A percentile compares a stretch with the other conserved stretches of the same genome.
Evolutionary conservation across 306 rosid species (phyloP).

Genomic region (Lathyrus tuberosus): DNA sequence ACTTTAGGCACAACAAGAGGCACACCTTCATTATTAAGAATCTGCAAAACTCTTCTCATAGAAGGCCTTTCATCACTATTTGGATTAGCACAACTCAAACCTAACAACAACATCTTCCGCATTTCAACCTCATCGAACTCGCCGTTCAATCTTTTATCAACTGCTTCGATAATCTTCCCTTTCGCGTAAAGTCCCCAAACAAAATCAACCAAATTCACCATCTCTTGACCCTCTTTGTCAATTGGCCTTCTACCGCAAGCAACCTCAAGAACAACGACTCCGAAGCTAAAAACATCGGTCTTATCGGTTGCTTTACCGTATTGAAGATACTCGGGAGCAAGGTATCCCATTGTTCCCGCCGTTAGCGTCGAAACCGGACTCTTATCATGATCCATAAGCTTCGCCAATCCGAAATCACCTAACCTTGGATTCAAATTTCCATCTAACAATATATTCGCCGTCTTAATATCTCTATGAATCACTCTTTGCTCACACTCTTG

Average conservation of each 20-base stretch:
- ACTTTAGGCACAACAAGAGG: constrained; percentile 37
- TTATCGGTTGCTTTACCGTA: constrained; percentile 77
- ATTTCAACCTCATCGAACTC: constrained; percentile 40
- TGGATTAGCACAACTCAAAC: constrained; percentile 45
- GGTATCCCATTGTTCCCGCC: constrained; percentile 85
- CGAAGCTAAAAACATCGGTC: constrained; percentile 76
- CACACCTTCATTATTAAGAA: constrained; percentile 36
- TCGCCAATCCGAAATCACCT: constrained; percentile 82
- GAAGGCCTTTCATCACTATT: constrained; percentile 42
- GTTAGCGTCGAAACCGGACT: constrained; percentile 79
- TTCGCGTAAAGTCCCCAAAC: constrained; percentile 47
- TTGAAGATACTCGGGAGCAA: constrained; percentile 89
- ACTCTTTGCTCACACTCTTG: constrained; percentile 85
- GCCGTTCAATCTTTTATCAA: constrained; percentile 38
- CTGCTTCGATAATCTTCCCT: constrained; percentile 42
- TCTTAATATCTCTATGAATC: constrained; percentile 73
- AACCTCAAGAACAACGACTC: constrained; percentile 61
- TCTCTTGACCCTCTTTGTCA: constrained; percentile 41
- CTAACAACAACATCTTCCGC: constrained; percentile 38
- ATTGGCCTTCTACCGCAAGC: constrained; percentile 53
- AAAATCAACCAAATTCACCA: constrained; percentile 46
- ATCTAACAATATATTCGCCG: constrained; percentile 68
- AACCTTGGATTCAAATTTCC: constrained; percentile 56
- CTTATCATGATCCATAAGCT: constrained; percentile 84
- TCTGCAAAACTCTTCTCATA: constrained; percentile 43